Conservation (phyloP, 805 yeast species). For the Metschnikowia colocasiae region DNA sequence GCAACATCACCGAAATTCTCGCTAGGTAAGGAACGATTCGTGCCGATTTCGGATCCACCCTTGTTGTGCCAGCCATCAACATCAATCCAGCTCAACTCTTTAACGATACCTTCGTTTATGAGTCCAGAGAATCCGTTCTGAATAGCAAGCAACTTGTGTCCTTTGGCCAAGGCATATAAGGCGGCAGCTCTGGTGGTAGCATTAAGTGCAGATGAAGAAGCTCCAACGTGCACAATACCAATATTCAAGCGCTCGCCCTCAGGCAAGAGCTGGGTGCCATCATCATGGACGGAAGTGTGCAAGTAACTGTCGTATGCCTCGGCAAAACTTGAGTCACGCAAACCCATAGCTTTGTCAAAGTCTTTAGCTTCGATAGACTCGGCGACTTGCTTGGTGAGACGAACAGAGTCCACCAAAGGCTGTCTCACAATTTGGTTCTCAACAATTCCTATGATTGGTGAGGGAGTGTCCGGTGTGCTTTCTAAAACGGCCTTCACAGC, state of each 20-base stretch:
- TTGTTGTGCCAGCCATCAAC: slow-evolving; percentile 68
- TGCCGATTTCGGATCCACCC: slow-evolving; percentile 83
- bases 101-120: slow-evolving; percentile 57
- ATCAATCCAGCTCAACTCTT: slow-evolving; percentile 61
- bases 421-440: slow-evolving; percentile 84
- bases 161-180: slow-evolving; percentile 68
- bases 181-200: slow-evolving; percentile 76
- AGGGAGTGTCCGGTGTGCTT: slow-evolving; percentile 84
- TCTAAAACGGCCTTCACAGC: slow-evolving; percentile 92
- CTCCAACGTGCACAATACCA: slow-evolving; percentile 74
- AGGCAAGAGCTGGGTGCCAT: slow-evolving; percentile 50
- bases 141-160: slow-evolving; percentile 68
- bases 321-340: slow-evolving; percentile 84
- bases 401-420: slow-evolving; percentile 87
- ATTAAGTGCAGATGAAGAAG: slow-evolving; percentile 76
- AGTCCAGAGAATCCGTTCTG: slow-evolving; percentile 74
- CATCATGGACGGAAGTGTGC: slow-evolving; percentile 59
- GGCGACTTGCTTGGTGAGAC: slow-evolving; percentile 85
- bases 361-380: slow-evolving; percentile 74
- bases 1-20: slow-evolving; percentile 75
- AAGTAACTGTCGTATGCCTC: slow-evolving; percentile 51
- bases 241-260: slow-evolving; percentile 53
- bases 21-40: slow-evolving; percentile 50
- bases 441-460: slow-evolving; percentile 87
- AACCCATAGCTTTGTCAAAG: slow-evolving; percentile 79